Conservation (phyloP, 1,284 basidiomycete genomes). For the Peniophora sp. region DNA sequence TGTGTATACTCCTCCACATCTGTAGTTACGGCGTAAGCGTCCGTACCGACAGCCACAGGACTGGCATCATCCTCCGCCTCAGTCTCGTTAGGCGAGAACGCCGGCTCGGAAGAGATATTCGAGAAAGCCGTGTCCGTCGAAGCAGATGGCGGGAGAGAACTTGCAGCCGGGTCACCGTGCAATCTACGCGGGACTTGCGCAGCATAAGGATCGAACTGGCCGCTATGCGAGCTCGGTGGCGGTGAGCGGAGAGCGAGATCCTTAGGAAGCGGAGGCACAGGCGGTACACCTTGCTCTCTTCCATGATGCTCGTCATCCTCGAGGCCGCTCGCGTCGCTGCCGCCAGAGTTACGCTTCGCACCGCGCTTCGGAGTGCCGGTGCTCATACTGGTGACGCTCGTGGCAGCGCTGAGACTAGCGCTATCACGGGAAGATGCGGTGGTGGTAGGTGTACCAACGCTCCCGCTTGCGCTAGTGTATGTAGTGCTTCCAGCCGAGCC, state of each 20-base stretch:
- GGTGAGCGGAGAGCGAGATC: constrained; percentile 77
- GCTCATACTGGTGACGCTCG: constrained; percentile 69
- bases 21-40: no score
- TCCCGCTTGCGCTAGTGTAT: constrained; percentile 41
- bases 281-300: constrained; percentile 71
- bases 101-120: constrained; percentile 9
- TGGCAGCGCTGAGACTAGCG: constrained; percentile 65
- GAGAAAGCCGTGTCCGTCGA: constrained; percentile 26
- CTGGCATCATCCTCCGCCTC: constrained; percentile 13
- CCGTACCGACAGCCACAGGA: no score
- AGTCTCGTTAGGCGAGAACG: constrained; percentile 19
- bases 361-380: constrained; percentile 69
- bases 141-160: no score
- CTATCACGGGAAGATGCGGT: constrained; percentile 69
- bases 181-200: no score
- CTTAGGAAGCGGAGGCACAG: constrained; percentile 94
- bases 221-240: constrained; percentile 35
- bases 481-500: constrained; percentile 85
- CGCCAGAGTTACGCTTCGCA: constrained; percentile 75
- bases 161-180: no score
- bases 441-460: constrained; percentile 43
- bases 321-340: constrained; percentile 50
- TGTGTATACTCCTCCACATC: no score
- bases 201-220: constrained; percentile 16
- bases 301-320: constrained; percentile 46